Evolutionary conservation across 2,329 filamentous ascomycete genomes (phyloP), one percentile per base, ranked within the genome.

Genomic region (Colletotrichum sansevieriae): DNA sequence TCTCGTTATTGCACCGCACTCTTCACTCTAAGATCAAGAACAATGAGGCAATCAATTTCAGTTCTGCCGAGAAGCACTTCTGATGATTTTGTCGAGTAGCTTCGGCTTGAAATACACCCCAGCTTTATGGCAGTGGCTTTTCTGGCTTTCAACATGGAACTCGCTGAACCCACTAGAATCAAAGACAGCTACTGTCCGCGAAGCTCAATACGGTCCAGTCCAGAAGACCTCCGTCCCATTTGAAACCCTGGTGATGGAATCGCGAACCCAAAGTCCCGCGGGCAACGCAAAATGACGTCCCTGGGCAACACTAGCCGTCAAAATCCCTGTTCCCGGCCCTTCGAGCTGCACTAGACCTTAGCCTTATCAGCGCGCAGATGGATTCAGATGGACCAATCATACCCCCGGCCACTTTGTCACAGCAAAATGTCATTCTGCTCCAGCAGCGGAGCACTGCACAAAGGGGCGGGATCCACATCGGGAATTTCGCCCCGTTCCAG

Each of bases 351-450:
- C 67, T 63, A 70, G 63, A 47, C 51, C 52, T 68, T 70, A 70
- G 67, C 67, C 67, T 70, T 70, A 70, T 70, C 67, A 70, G 63
- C 35, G 57, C 9, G 11, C 12, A 37, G 29, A 70, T 41, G 22
- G 39, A 9, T 63, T 63, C 12, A 37, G 29, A 70, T 41, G 22
- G 39, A 9, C 67, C 67, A 70, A 70, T 68, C 57, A 57, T 5
- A 11, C 11, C 51, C 46, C 57, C 29, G 22, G 63, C 58, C 44
- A 52, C 41, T 70, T 67, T 68, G 67, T 70, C 67, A 70, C 15
- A 63, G 57, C 57, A 35, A 68, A 58, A 68, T 63, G 67, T 70
- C 67, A 70, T 68, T 63, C 47, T 52, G 10, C 52, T 35, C 47
- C 55, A 61, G 54, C 47, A 41, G 46, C 20, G 22, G 39, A 11